Conservation (phyloP, 2,329 filamentous ascomycete genomes). For the Trichocomaceae sp. region DNA sequence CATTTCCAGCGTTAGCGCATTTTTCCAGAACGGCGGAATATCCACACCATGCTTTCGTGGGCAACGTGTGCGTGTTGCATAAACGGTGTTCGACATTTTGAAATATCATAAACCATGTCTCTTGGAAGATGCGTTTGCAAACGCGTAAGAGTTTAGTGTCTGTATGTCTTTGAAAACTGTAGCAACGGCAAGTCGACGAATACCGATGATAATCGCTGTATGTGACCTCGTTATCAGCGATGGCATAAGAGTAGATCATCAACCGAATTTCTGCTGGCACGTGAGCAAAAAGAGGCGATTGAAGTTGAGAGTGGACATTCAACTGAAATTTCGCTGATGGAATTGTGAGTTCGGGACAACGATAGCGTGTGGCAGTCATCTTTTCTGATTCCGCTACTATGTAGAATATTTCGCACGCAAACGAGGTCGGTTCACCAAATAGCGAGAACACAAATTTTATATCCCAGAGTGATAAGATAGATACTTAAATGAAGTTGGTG, state of each 20-base stretch:
- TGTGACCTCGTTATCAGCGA: conserved; percentile 32
- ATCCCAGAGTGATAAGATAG: not conserved
- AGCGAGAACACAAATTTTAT: not conserved
- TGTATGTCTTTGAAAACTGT: conserved; percentile 31
- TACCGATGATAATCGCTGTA: not conserved
- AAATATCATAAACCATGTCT: conserved; percentile 41
- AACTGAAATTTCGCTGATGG: not conserved
- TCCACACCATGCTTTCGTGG: conserved; percentile 6
- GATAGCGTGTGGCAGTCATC: not conserved
- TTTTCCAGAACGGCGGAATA: conserved; percentile 18
- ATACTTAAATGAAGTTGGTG: not conserved
- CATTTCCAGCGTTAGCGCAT: conserved; percentile 5
- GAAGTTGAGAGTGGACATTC: conserved; percentile 11
- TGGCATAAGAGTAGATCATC: conserved; percentile 39
- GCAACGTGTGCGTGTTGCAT: conserved; percentile 31
- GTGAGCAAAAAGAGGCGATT: conserved; percentile 27
- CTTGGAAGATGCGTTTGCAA: conserved; percentile 39
- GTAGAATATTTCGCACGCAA: not conserved
- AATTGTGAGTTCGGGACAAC: not conserved
- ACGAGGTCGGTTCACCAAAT: not conserved
- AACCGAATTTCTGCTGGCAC: conserved; percentile 47
- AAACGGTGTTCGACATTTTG: conserved; percentile 33
- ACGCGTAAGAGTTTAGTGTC: conserved; percentile 37
- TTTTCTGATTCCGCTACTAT: not conserved
- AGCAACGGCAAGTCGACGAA: not conserved